Conservation (phyloP, 805 yeast genomes). For the Metschnikowia lachancei region DNA sequence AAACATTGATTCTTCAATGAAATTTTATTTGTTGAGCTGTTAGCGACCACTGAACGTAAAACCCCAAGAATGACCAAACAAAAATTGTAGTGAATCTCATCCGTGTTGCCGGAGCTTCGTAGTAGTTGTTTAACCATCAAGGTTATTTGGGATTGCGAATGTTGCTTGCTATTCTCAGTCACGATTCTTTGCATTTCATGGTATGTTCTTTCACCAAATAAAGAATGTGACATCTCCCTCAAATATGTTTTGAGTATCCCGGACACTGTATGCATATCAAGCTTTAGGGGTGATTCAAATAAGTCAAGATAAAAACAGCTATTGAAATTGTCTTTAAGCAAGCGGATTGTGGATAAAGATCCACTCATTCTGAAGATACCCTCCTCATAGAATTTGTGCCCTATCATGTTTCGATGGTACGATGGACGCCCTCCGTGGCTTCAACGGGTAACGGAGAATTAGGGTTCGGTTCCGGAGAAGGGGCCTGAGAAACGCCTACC, state of each 20-base stretch:
- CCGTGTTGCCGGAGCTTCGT: constrained; percentile 38
- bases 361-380: constrained; percentile 93
- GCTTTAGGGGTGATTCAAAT: constrained; percentile 41
- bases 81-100: constrained; percentile 55
- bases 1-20: constrained; percentile 68
- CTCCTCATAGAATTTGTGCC: constrained; percentile 82
- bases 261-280: constrained; percentile 83
- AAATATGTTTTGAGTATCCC: constrained; percentile 81
- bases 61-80: constrained; percentile 66
- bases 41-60: constrained; percentile 59
- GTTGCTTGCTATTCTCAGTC: constrained; percentile 13
- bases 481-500: too few species aligned
- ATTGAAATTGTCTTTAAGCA: constrained; percentile 68
- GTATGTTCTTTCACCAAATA: constrained; percentile 55
- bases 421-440: too few species aligned
- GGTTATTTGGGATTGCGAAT: constrained; percentile 25
- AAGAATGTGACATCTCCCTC: constrained; percentile 67
- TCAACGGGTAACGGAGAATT: too few species aligned
- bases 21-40: constrained; percentile 74
- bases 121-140: constrained; percentile 33
- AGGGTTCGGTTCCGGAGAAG: too few species aligned
- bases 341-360: constrained; percentile 71
- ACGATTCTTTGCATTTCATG: constrained; percentile 24
- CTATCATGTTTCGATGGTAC: too few species aligned
- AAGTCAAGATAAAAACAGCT: constrained; percentile 66